These are phyloP conservation scores for Pseudomicrostroma phylloplanum DNA, from an alignment of 1,284 basidiomycete species.

Conservation along the genomic window DNA sequence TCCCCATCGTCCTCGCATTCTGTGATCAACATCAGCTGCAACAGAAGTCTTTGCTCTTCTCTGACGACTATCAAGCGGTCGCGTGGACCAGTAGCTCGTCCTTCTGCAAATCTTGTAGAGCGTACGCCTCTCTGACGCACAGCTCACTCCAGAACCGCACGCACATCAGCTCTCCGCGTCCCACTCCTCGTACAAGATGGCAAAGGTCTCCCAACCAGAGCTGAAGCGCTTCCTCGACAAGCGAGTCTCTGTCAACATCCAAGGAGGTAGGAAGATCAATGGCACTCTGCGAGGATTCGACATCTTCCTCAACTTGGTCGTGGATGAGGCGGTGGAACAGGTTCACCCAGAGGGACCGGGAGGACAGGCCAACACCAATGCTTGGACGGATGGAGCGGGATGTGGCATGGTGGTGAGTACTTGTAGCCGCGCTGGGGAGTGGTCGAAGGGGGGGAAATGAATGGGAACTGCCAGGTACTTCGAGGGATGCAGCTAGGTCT, in stretches of 20 bases:
- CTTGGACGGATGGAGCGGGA: conserved; percentile 36
- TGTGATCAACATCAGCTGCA: no score
- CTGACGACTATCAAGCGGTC: no score
- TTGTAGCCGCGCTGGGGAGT: neutral
- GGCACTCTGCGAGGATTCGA: conserved; percentile 95
- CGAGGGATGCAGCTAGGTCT: neutral
- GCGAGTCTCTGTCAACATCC: conserved; percentile 85
- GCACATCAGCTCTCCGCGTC: no score
- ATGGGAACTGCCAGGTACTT: neutral
- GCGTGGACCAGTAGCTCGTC: no score
- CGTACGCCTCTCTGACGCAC: no score
- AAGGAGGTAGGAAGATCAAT: conserved; percentile 91
- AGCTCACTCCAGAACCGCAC: no score
- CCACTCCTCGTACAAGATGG: conserved; percentile 21
- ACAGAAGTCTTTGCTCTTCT: no score
- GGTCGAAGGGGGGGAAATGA: no score
- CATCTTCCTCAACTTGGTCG: conserved; percentile 95
- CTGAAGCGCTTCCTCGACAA: conserved; percentile 85
- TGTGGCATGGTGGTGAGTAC: conserved; percentile 46
- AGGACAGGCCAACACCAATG: conserved; percentile 56
- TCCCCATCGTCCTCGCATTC: no score
- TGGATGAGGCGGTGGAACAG: conserved; percentile 92
- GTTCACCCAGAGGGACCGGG: conserved; percentile 69
- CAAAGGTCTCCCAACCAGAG: conserved; percentile 48
- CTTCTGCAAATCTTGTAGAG: no score